Evolutionary conservation across 2,329 filamentous ascomycete species (phyloP).

Genomic region (Fusarium napiforme): DNA sequence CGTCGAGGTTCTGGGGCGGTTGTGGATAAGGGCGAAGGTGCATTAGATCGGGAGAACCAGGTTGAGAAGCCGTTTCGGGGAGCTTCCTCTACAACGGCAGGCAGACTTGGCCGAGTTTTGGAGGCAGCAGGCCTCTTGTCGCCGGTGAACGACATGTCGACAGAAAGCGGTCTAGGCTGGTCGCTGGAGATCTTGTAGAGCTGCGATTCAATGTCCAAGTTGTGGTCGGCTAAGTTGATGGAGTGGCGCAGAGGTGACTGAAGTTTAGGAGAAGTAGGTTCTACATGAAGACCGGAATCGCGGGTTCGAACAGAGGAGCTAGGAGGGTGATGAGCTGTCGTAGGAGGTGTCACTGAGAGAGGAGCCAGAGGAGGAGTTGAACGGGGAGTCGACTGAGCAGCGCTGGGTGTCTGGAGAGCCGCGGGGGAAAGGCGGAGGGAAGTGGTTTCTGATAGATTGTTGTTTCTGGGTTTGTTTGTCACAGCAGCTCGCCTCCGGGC

Average conservation of each 20-base stretch:
- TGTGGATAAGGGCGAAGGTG: slow-evolving; percentile 28
- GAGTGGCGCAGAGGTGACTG: slow-evolving; percentile 49
- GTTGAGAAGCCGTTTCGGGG: slow-evolving; percentile 33
- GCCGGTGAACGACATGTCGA: slow-evolving; percentile 49
- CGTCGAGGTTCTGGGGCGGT: slow-evolving; percentile 19
- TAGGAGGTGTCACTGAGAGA: slow-evolving; percentile 27
- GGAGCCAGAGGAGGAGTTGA: slow-evolving; percentile 14
- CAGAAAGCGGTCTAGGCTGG: slow-evolving; percentile 41
- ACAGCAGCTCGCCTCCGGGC: slow-evolving; percentile 28
- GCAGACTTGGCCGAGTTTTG: slow-evolving; percentile 17
- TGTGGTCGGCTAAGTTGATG: slow-evolving; percentile 39
- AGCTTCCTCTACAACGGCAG: slow-evolving; percentile 30
- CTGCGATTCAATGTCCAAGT: slow-evolving; percentile 22
- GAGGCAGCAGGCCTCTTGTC: slow-evolving; percentile 39
- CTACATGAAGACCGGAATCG: slow-evolving; percentile 42
- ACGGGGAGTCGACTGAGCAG: slow-evolving; percentile 20
- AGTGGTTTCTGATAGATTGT: slow-evolving; percentile 35
- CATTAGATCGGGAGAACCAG: slow-evolving; percentile 41
- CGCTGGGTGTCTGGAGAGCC: slow-evolving; percentile 28
- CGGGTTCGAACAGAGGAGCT: slow-evolving; percentile 35
- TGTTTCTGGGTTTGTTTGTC: slow-evolving; percentile 33
- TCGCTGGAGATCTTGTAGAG: slow-evolving; percentile 22
- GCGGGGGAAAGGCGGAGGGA: slow-evolving; percentile 30
- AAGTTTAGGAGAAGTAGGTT: slow-evolving; percentile 45
- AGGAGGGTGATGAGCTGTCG: slow-evolving; percentile 33